Base-by-base conservation (phyloP, 176 grass and related monocot genomes). In the Typha latifolia region DNA sequence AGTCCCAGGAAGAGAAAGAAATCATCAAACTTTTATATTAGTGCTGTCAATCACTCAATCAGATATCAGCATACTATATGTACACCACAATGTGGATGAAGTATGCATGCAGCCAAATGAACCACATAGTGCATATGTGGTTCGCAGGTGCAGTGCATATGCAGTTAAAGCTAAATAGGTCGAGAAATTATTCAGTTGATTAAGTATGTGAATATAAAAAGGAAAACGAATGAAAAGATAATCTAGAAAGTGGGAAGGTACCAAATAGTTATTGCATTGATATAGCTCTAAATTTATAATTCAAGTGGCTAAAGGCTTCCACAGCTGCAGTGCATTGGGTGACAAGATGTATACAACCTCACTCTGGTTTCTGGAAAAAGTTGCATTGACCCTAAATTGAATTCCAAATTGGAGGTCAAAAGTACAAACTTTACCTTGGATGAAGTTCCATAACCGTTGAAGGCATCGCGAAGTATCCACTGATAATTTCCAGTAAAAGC, bases 401-500 rank as follows among this genome's bases (percentile, higher is more conserved):
- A 32, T n/a, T 50, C 5, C 37, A 9, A 43, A 43, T 9, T 43
- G 37, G 5, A 43, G 9, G 37, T 9, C 37, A 0, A 10, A 43
- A 43, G 37, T 79, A 69, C 21, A 61, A 37, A 22, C 47, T 50
- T 66, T 84, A 91, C 89, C 84, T 91, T 73, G 48, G 84, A 77
- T 67, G 72, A 32, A 48, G 75, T 70, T 51, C 81, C 78, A 63
- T 82, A 74, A 82, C 72, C 69, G 67, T 76, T 80, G 22, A 72
- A 70, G 61, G 65, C 49, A 80, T 82, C 71, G 23, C 71, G 64
- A 73, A 82, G 65, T 66, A 91, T 91, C 89, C 89, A 91, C 68
- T 82, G 78, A 80, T 84, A 74, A 70, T 77, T 80, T 73, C 84
- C 89, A 49, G 75, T 84, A 71, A 80, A 84, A 4, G 89, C 89